Evolutionary conservation across 768 basidiomycete genomes (phyloP).

Genomic region (Lactarius indigo): DNA sequence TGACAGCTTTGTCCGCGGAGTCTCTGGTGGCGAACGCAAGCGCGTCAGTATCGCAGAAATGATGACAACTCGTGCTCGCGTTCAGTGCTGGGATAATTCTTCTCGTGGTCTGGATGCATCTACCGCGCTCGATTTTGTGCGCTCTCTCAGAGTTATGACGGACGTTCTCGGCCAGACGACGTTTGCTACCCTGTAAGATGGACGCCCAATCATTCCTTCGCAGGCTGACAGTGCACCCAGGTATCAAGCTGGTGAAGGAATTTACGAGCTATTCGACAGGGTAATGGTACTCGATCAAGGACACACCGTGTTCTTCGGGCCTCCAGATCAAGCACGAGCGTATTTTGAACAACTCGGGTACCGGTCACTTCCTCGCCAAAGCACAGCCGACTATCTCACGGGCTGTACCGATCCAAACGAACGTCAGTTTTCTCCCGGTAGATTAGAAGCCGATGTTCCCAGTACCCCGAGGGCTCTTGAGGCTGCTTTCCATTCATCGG

Average conservation of each 20-base stretch:
- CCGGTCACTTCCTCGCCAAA: conserved; percentile 75
- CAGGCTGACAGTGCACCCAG: conserved; percentile 27
- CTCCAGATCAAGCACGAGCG: conserved; percentile 63
- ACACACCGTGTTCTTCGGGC: conserved; percentile 79
- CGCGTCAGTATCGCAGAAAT: conserved; percentile 84
- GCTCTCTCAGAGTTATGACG: conserved; percentile 77
- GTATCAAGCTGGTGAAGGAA: conserved; percentile 72
- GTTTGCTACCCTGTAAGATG: conserved; percentile 66
- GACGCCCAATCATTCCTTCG: conserved; percentile 29
- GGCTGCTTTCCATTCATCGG: conserved; percentile 52
- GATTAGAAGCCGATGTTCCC: conserved; percentile 55
- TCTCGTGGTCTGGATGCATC: conserved; percentile 83
- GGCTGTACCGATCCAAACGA: conserved; percentile 84
- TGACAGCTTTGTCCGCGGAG: conserved; percentile 81
- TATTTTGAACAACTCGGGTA: conserved; percentile 81
- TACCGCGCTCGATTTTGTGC: conserved; percentile 84
- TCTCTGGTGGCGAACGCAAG: conserved; percentile 83
- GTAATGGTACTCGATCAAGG: conserved; percentile 82
- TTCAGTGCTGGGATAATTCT: conserved; percentile 84
- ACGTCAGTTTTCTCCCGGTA: conserved; percentile 68
- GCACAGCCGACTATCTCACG: conserved; percentile 85
- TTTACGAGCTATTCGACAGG: conserved; percentile 82
- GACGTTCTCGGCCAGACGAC: conserved; percentile 78
- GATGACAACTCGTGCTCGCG: conserved; percentile 78
- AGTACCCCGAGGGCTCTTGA: conserved; percentile 68